Evolutionary conservation across 768 basidiomycete genomes (phyloP), one percentile per base, ranked within the genome.

Genomic region (Sporobolomyces roseus): DNA sequence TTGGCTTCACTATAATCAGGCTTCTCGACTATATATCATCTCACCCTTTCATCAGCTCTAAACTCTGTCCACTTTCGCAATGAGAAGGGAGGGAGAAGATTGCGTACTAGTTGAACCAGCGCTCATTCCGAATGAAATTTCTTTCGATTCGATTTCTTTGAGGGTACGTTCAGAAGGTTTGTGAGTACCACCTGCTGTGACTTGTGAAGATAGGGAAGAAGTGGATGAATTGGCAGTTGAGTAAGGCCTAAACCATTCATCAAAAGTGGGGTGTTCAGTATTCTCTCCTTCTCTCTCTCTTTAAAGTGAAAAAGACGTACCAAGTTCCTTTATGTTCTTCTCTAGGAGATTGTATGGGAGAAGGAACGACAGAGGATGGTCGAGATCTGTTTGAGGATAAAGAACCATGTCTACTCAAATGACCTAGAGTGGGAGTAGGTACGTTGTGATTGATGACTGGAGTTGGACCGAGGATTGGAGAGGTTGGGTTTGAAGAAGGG

Each of bases 1-100:
- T 98, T 99, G 43, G 91, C 91, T 77, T 97, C 93, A 4, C 93
- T 96, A 75, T 98, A 98, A 77, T 99, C 96, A 8, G 96, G 96
- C 79, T 94, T 97, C 61, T 90, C 88, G 53, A 94, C 65, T 8
- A 68, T 73, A 12, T 25, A 36, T 19, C 72, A n/a, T n/a, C n/a
- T n/a, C n/a, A n/a, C n/a, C n/a, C n/a, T n/a, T n/a, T n/a, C n/a
- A n/a, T n/a, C n/a, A n/a, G n/a, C n/a, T n/a, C n/a, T n/a, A n/a
- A n/a, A n/a, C n/a, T n/a, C n/a, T n/a, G n/a, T n/a, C n/a, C n/a
- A n/a, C n/a, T n/a, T n/a, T n/a, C n/a, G n/a, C n/a, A n/a, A n/a
- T n/a, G n/a, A n/a, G n/a, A n/a, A n/a, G n/a, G n/a, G n/a, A n/a
- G n/a, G n/a, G n/a, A n/a, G n/a, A n/a, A n/a, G n/a, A n/a, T n/a